Evolutionary conservation across 2,329 filamentous ascomycete genomes (phyloP).

Genomic region (Clonostachys byssicola): DNA sequence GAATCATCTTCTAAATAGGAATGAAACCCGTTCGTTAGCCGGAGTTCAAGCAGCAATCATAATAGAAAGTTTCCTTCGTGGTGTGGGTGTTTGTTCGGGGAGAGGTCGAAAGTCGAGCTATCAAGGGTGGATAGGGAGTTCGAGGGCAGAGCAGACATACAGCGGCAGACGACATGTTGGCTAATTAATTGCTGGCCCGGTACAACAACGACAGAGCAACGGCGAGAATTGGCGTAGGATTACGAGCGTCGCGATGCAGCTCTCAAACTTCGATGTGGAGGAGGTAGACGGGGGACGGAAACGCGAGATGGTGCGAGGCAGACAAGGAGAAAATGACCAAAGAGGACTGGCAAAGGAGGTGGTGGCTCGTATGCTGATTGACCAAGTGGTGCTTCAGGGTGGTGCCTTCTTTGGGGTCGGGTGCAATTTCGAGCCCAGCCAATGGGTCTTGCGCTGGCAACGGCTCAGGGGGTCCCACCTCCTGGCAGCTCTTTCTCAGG

Average conservation of each 20-base stretch:
- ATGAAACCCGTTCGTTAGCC: too few relatives aligned
- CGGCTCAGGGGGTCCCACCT: constrained; percentile 15
- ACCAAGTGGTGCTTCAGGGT: neutral
- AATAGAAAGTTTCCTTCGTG: too few relatives aligned
- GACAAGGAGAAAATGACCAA: constrained; percentile 6
- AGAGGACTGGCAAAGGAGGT: constrained; percentile 3
- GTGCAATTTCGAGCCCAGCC: constrained; percentile 24
- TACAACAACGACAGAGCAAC: too few relatives aligned
- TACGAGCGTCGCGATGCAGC: too few relatives aligned
- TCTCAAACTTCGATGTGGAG: neutral
- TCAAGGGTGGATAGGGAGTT: neutral
- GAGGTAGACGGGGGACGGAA: neutral
- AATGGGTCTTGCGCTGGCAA: constrained; percentile 18
- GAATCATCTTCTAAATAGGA: constrained; percentile 78
- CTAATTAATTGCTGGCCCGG: too few relatives aligned
- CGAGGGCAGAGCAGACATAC: constrained; percentile 15
- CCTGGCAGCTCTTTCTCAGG: neutral
- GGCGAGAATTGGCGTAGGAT: too few relatives aligned
- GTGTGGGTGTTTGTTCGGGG: too few relatives aligned
- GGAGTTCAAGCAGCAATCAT: too few relatives aligned
- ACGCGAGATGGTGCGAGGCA: constrained; percentile 1
- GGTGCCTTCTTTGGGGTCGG: constrained; percentile 5
- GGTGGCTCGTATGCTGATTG: neutral
- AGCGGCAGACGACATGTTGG: constrained; percentile 24
- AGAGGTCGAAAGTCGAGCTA: constrained; percentile 2